Base-by-base conservation (phyloP, 2,329 filamentous ascomycete genomes). In the Aureobasidium namibiae region DNA sequence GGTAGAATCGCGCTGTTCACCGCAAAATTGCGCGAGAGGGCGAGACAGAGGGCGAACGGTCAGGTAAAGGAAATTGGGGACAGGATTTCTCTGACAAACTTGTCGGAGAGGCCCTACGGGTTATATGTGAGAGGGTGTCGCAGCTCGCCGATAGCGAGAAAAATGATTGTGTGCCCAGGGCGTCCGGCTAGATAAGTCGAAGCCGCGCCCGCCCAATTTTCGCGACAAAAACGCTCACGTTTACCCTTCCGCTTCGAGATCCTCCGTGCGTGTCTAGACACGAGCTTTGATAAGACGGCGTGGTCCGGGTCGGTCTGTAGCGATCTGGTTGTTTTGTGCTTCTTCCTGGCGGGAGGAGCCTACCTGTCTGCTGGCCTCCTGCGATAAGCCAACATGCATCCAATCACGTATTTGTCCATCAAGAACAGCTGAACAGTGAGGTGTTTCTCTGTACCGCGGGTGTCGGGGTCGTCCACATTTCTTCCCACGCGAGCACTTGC, bases 151-250 rank as follows among this genome's bases (percentile, higher is more conserved):
- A 57, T 24, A 29, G n/a, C n/a, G 53, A 24, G 46, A 39, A 48
- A 46, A 56, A 26, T 46, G 41, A 38, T 34, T 57, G 41, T 57
- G 54, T 54, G 50, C n/a, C 50, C 50, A 42, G 50, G 29, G 31
- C 39, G 13, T 29, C 39, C 52, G 54, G 54, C 41, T 46, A 57
- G 54, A 57, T 57, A 57, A 57, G 54, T 57, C 42, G 36, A 31
- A 44, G 52, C 42, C 42, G 53, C 54, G 34, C 31, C 33, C 41
- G 9, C 26, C 42, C 54, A 38, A 44, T 44, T 45, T 56, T 56
- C 39, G 39, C 42, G 54, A 57, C 54, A 57, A 57, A 57, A 57
- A 57, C 54, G 42, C 42, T 57, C 54, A 48, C 54, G 54, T 56
- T 56, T 56, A n/a, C n/a, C 39, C 8, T 39, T 56, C 52, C 39